Evolutionary conservation across 352 stramenopile genomes (phyloP), one percentile per base, ranked within the genome.

Genomic region (Globisporangium ultimum): DNA sequence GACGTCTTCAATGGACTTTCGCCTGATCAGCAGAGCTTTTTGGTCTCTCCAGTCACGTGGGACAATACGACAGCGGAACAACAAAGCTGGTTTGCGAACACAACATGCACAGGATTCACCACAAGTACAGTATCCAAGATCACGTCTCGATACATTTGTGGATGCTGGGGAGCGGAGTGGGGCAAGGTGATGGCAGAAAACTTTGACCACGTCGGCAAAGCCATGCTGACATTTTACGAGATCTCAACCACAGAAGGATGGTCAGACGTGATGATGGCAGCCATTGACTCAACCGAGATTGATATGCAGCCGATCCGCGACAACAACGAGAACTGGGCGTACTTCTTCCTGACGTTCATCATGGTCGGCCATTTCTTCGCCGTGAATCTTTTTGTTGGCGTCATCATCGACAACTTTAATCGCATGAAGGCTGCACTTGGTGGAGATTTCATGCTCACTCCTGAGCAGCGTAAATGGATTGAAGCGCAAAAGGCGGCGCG

Each of bases 391-490:
- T 98, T 98, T 57, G 84, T 97, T 0, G 93, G 93, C 9, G 88
- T 98, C 9, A 96, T 98, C 59, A 96, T 97, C 48, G 92, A 98
- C 56, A 97, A 97, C 54, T 98, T 98, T 60, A 96, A 97, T 48
- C 76, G 84, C 32, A 95, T 96, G 88, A 97, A 95, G 42, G 73
- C 66, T 2, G 72, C 77, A 2, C 54, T 96, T 4, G 84, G 83
- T 7, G 84, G 79, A 2, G 77, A 93, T 36, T 86, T 81, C 46
- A 68, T 94, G 60, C 73, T 98, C 51, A 97, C 92, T 3, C 78
- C 88, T 2, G 84, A 97, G 45, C 89, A 97, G 57, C 87, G 93
- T 53, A 92, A 95, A 54, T 97, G 89, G 89, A 90, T 96, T 46
- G 83, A 93, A 66, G 76, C 84, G 1, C 76, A 88, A 56, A 88